Percentiles rank a stretch among this genome's conserved stretches.
These are phyloP conservation scores for Benincasa hispida DNA, from an alignment of 306 rosid genomes.

Conservation along the genomic window DNA sequence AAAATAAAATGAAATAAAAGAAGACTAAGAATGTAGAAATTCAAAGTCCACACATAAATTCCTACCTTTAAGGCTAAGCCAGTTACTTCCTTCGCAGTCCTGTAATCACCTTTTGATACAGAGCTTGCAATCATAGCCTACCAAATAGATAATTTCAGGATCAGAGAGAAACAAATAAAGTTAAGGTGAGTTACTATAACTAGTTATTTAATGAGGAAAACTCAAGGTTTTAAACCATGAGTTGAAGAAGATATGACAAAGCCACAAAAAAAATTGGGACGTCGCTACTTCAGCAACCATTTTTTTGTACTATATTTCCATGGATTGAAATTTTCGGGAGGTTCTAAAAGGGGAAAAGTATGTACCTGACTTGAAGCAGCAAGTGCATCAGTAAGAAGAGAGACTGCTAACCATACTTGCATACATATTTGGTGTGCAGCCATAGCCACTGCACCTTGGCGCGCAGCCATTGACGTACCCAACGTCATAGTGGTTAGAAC, in stretches of 20 bases:
- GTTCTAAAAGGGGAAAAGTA: background rate
- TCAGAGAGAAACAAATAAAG: background rate
- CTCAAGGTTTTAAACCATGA: background rate
- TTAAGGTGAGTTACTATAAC: background rate
- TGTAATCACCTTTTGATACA: constrained; percentile 67
- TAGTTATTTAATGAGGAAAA: background rate
- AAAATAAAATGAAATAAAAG: background rate
- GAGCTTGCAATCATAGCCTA: constrained; percentile 88
- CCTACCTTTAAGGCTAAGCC: constrained; percentile 46
- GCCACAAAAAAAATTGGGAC: background rate
- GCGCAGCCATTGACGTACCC: constrained; percentile 95
- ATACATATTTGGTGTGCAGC: constrained; percentile 98
- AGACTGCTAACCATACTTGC: constrained; percentile 98
- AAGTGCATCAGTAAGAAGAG: constrained; percentile 85
- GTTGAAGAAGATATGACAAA: background rate
- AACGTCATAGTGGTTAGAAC: constrained; percentile 70
- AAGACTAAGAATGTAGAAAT: background rate
- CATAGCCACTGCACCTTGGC: constrained; percentile 94
- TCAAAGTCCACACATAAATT: background rate
- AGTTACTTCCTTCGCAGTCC: constrained; percentile 57
- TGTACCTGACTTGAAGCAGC: constrained; percentile 82
- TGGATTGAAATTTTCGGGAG: background rate
- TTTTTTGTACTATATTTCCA: background rate
- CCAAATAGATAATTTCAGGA: constrained; percentile 17
- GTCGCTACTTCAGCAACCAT: background rate